A percentile compares a stretch with the other conserved stretches of the same genome.
phyloP scores from a whole-genome alignment of 768 basidiomycete species.

The Phaeotremella skinneri region DNA sequence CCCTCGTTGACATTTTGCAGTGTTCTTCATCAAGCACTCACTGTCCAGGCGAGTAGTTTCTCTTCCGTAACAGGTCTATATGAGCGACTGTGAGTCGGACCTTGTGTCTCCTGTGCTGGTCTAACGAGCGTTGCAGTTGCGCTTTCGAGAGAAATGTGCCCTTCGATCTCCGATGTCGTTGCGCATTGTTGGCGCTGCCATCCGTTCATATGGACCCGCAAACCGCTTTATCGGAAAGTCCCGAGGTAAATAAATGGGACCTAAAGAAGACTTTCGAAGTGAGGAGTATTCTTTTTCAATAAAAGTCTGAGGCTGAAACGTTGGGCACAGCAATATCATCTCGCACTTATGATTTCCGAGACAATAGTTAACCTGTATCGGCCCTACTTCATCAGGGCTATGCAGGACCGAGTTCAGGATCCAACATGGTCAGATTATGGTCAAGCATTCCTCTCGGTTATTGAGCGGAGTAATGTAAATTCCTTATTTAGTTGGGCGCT shows the following conservation, averaged over 20 bases:
- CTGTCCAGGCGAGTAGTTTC: conserved; percentile 1
- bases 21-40: conserved; percentile 9
- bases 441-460: conserved; percentile 18
- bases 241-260: conserved; percentile 16
- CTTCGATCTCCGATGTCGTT: conserved; percentile 24
- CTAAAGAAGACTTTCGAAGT: conserved; percentile 16
- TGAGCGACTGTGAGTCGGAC: conserved; percentile 10
- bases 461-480: conserved; percentile 35
- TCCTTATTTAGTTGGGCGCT: neutral
- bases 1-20: neutral
- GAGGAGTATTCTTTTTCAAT: neutral
- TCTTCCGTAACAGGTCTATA: conserved; percentile 5
- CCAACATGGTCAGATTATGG: conserved; percentile 22
- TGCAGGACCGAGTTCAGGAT: conserved; percentile 21
- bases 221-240: conserved; percentile 9
- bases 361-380: conserved; percentile 25
- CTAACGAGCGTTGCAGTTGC: too few relatives aligned
- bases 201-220: conserved; percentile 21
- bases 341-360: conserved; percentile 30
- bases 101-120: too few relatives aligned
- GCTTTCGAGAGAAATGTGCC: conserved; percentile 19
- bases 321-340: conserved; percentile 17
- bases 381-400: conserved; percentile 30
- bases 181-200: conserved; percentile 17
- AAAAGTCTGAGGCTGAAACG: neutral